phyloP scores from a whole-genome alignment of 2,329 filamentous ascomycete genomes.

The Chalaropsis ovoidea region DNA sequence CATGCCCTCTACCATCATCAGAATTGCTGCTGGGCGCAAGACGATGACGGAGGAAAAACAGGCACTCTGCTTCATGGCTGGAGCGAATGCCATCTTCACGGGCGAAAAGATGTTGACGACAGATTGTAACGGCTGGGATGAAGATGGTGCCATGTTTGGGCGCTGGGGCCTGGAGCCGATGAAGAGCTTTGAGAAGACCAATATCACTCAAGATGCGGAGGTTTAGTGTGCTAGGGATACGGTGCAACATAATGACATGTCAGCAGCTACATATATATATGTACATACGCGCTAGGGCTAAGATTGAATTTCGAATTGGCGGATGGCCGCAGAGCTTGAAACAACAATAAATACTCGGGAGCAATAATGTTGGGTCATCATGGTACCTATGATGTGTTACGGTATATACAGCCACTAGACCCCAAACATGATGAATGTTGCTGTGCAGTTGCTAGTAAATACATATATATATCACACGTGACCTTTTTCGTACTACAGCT shows the following conservation, averaged over 20 bases:
- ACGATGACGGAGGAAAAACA: slow-evolving; percentile 83
- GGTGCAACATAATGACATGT: too few species aligned
- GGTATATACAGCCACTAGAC: too few species aligned
- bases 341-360: neutral
- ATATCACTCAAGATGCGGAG: neutral
- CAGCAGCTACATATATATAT: neutral
- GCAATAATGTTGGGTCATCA: neutral
- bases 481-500: neutral
- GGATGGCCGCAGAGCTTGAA: too few species aligned
- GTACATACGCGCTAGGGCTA: too few species aligned
- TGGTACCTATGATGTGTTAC: too few species aligned
- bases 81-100: slow-evolving; percentile 89
- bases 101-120: slow-evolving; percentile 95
- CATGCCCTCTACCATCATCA: slow-evolving; percentile 77
- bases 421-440: too few species aligned
- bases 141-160: slow-evolving; percentile 74
- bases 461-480: too few species aligned
- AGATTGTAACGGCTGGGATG: slow-evolving; percentile 81
- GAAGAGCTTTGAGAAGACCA: slow-evolving; percentile 41
- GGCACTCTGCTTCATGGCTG: slow-evolving; percentile 78
- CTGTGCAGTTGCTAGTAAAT: too few species aligned
- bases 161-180: slow-evolving; percentile 75
- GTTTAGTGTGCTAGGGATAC: neutral
- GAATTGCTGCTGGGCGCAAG: slow-evolving; percentile 74
- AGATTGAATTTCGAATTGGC: too few species aligned